Percentiles rank a stretch among this genome's conserved stretches.
Evolutionary conservation across 176 grass and related monocot genomes (phyloP).

Genomic region (Rhynchospora tenuis): DNA sequence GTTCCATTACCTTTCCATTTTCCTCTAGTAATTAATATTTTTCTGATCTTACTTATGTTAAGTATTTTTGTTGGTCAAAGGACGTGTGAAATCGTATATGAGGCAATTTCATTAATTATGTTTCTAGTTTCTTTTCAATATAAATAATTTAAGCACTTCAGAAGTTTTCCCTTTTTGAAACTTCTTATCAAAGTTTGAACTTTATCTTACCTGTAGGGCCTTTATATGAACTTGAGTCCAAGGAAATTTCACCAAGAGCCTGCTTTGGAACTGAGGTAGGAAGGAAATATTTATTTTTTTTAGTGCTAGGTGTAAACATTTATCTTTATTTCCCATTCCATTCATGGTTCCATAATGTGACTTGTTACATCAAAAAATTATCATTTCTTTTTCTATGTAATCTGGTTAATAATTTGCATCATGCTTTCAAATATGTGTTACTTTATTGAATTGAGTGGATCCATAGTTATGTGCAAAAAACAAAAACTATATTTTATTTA

Average conservation of each 20-base stretch:
- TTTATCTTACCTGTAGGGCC: constrained; percentile 41
- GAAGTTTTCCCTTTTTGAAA: background rate
- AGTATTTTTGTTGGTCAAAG: background rate
- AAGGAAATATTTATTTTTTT: background rate
- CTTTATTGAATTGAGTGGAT: background rate
- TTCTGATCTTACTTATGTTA: background rate
- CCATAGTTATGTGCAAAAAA: background rate
- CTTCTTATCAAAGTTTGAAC: constrained; percentile 1
- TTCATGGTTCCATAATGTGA: background rate
- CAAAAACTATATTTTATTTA: background rate
- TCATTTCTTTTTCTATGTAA: background rate
- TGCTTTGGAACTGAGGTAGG: constrained; percentile 55
- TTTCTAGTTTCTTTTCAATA: background rate
- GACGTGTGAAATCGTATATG: background rate
- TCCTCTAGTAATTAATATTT: background rate
- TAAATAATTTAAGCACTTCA: background rate
- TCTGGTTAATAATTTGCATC: background rate
- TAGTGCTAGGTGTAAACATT: background rate
- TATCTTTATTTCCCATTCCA: background rate
- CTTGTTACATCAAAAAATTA: background rate
- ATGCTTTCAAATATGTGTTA: background rate
- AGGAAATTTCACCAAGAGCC: constrained; percentile 49
- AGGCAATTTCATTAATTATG: background rate
- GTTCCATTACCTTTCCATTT: background rate
- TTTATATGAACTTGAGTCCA: constrained; percentile 67